phyloP scores from a whole-genome alignment of 352 stramenopile genomes.

The Phytophthora nicotianae region DNA sequence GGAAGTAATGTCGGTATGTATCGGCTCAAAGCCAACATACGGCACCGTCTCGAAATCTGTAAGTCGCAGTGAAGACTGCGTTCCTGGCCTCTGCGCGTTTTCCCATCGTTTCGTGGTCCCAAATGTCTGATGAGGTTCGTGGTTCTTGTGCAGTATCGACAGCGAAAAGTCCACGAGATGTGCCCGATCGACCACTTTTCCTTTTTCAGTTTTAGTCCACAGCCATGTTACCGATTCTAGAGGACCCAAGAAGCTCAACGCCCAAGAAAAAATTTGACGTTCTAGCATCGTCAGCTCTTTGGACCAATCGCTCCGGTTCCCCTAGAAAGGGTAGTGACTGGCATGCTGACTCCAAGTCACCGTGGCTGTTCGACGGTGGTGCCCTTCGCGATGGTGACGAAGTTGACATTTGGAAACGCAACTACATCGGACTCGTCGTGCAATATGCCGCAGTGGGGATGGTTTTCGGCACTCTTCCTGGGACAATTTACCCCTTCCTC shows the following conservation, averaged over 20 bases:
- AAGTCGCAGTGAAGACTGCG: not conserved
- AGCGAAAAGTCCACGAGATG: not conserved
- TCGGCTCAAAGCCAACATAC: slow-evolving; percentile 11
- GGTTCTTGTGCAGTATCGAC: not conserved
- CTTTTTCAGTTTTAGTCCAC: slow-evolving; percentile 4
- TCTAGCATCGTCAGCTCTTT: slow-evolving; percentile 6
- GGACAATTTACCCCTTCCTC: slow-evolving; percentile 54
- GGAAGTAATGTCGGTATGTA: slow-evolving; percentile 7
- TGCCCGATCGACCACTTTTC: slow-evolving; percentile 3
- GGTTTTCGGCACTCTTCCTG: slow-evolving; percentile 44
- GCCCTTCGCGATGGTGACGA: slow-evolving; percentile 25
- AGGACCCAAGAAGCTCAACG: slow-evolving; percentile 14
- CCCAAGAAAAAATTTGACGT: slow-evolving; percentile 16
- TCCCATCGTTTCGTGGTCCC: slow-evolving; percentile 27
- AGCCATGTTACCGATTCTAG: slow-evolving; percentile 31
- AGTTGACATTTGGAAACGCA: slow-evolving; percentile 39
- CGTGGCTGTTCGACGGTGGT: slow-evolving; percentile 23
- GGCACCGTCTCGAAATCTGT: not conserved
- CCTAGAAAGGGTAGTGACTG: slow-evolving; percentile 21
- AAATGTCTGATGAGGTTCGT: slow-evolving; percentile 12
- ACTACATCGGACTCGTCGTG: slow-evolving; percentile 48
- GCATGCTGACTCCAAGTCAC: slow-evolving; percentile 24
- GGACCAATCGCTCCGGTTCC: slow-evolving; percentile 2
- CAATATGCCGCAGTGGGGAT: slow-evolving; percentile 54
- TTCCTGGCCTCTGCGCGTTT: slow-evolving; percentile 18